A percentile compares a stretch with the other conserved stretches of the same genome.
phyloP scores from a whole-genome alignment of 2,329 filamentous ascomycete genomes.

The Thielaviopsis populi region DNA sequence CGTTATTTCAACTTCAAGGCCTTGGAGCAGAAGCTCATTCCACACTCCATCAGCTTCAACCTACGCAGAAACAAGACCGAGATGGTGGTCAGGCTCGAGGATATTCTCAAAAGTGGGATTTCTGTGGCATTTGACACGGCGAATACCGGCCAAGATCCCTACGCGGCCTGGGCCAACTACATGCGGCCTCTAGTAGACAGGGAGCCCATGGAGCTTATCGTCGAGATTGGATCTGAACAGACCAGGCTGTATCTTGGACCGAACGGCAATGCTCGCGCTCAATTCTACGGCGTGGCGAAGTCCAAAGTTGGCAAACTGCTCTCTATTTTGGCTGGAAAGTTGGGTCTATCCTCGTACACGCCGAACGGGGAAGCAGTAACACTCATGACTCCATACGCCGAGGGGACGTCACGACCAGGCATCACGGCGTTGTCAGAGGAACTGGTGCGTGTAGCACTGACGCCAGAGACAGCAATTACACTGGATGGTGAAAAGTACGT shows the following conservation, averaged over 20 bases:
- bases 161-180: constrained; percentile 52
- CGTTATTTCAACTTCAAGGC: constrained; percentile 89
- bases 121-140: constrained; percentile 51
- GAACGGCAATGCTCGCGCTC: constrained; percentile 34
- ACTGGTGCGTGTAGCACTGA: constrained; percentile 49
- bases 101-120: constrained; percentile 78
- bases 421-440: constrained; percentile 48
- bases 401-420: constrained; percentile 26
- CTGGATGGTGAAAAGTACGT: constrained; percentile 41
- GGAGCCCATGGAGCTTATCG: constrained; percentile 50
- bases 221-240: constrained; percentile 61
- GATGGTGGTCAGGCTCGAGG: constrained; percentile 66
- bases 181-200: constrained; percentile 72
- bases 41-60: constrained; percentile 63
- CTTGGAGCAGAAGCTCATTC: constrained; percentile 72
- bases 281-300: constrained; percentile 59
- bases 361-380: neutral
- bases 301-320: constrained; percentile 57
- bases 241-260: constrained; percentile 39
- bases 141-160: constrained; percentile 20
- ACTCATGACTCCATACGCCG: neutral
- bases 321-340: constrained; percentile 66
- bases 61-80: constrained; percentile 51
- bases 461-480: constrained; percentile 38
- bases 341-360: constrained; percentile 42